Evolutionary conservation across 1,139 yeast genomes (phyloP).

Genomic region (Protomyces pachydermus): DNA sequence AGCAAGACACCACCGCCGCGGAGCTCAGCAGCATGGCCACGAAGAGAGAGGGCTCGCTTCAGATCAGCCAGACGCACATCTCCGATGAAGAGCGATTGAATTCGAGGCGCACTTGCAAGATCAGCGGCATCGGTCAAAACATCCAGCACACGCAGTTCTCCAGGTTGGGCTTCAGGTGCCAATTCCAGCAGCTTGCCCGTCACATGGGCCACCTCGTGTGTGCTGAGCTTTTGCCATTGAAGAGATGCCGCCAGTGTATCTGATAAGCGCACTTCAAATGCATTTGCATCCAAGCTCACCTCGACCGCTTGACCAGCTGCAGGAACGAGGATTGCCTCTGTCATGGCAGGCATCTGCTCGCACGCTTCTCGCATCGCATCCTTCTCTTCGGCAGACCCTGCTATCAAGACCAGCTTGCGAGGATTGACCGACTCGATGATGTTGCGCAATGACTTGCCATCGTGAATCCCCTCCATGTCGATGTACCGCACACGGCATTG

Average conservation of each 20-base stretch:
- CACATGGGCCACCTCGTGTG: slow-evolving; percentile 77
- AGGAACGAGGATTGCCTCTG: slow-evolving; percentile 32
- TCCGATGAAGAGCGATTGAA: slow-evolving; percentile 66
- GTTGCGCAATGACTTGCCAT: slow-evolving; percentile 71
- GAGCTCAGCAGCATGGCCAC: slow-evolving; percentile 74
- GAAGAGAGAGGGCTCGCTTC: slow-evolving; percentile 54
- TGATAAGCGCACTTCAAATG: slow-evolving; percentile 69
- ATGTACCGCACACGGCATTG: slow-evolving; percentile 71
- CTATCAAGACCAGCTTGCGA: slow-evolving; percentile 55
- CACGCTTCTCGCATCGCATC: slow-evolving; percentile 30
- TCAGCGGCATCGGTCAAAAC: slow-evolving; percentile 37
- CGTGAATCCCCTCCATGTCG: slow-evolving; percentile 82
- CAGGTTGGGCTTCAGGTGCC: slow-evolving; percentile 30
- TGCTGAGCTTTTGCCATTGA: slow-evolving; percentile 81
- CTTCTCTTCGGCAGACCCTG: slow-evolving; percentile 29
- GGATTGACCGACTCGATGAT: slow-evolving; percentile 80
- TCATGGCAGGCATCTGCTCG: slow-evolving; percentile 29
- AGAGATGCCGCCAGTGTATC: slow-evolving; percentile 58
- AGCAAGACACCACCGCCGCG: slow-evolving; percentile 90
- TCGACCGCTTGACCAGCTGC: slow-evolving; percentile 31
- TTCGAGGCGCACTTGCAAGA: slow-evolving; percentile 38
- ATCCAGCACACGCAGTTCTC: slow-evolving; percentile 32
- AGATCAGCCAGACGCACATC: slow-evolving; percentile 80
- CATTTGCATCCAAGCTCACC: slow-evolving; percentile 38
- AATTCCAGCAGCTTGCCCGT: slow-evolving; percentile 46